phyloP scores from a whole-genome alignment of 2,329 filamentous ascomycete genomes.

The Hirsutella minnesotensis region DNA sequence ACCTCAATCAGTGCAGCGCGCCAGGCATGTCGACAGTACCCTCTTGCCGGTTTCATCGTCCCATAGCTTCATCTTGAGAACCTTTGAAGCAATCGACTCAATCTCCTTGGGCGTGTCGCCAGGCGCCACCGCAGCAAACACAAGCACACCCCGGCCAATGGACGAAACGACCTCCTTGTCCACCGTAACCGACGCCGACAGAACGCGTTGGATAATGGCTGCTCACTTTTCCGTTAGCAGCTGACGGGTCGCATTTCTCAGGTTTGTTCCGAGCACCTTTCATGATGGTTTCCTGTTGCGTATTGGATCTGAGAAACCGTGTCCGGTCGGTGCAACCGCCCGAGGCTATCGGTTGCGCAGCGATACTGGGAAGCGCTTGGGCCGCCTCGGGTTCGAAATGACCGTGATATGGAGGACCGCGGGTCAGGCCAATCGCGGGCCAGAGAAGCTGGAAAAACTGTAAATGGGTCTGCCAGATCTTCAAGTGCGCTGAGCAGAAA shows the following conservation, averaged over 20 bases:
- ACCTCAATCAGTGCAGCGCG: neutral
- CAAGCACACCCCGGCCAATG: conserved; percentile 80
- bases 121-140: conserved; percentile 83
- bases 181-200: conserved; percentile 91
- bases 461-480: neutral
- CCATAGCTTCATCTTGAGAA: conserved; percentile 87
- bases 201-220: conserved; percentile 89
- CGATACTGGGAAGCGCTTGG: too few relatives aligned
- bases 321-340: too few relatives aligned
- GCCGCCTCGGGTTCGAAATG: too few relatives aligned
- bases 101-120: conserved; percentile 85
- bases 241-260: neutral
- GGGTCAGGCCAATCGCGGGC: too few relatives aligned
- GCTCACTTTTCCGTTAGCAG: conserved; percentile 2
- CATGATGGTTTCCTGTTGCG: neutral
- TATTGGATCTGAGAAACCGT: too few relatives aligned
- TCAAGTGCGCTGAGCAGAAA: neutral
- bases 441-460: too few relatives aligned
- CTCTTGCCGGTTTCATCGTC: conserved; percentile 63
- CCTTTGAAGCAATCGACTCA: conserved; percentile 70
- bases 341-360: too few relatives aligned
- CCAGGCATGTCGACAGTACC: conserved; percentile 26
- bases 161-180: conserved; percentile 82
- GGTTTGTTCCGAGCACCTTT: neutral
- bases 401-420: neutral